Conservation (phyloP, 345 rosid genomes). For the Bruguiera gymnorhiza region DNA sequence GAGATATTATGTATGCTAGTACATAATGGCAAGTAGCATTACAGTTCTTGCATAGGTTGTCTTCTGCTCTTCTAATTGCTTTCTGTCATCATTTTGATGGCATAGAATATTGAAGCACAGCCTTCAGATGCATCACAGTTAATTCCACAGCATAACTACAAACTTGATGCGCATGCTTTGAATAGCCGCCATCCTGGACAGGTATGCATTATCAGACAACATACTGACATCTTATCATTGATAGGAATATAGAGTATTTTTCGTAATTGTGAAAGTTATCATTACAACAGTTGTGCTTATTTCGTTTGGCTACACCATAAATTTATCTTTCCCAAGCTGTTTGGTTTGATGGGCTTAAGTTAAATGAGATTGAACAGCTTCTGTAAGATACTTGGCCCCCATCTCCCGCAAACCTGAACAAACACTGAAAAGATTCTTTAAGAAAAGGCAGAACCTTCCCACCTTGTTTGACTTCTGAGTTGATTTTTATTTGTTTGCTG, state of each 20-base stretch:
- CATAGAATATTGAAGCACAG: conserved; percentile 70
- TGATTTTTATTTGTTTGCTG: not conserved
- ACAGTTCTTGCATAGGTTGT: not conserved
- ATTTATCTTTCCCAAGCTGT: too few relatives aligned
- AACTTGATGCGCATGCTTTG: conserved; percentile 77
- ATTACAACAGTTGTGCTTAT: too few relatives aligned
- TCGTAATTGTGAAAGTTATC: too few relatives aligned
- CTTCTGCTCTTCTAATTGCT: not conserved
- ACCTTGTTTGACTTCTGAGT: not conserved
- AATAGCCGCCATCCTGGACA: conserved; percentile 91
- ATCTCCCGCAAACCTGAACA: too few relatives aligned
- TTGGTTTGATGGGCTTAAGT: too few relatives aligned
- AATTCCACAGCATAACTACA: conserved; percentile 96
- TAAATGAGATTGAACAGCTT: too few relatives aligned
- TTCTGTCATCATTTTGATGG: conserved; percentile 24
- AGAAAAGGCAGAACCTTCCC: not conserved
- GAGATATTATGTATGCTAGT: not conserved
- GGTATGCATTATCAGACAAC: conserved; percentile 39
- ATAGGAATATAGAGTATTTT: not conserved
- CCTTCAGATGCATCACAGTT: conserved; percentile 70
- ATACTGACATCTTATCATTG: conserved; percentile 1
- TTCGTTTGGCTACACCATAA: too few relatives aligned
- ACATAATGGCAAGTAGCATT: not conserved
- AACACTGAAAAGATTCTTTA: not conserved
- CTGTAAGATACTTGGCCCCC: too few relatives aligned